Conservation (phyloP, 495 filamentous ascomycete species). For the Penicillium turbatum region DNA sequence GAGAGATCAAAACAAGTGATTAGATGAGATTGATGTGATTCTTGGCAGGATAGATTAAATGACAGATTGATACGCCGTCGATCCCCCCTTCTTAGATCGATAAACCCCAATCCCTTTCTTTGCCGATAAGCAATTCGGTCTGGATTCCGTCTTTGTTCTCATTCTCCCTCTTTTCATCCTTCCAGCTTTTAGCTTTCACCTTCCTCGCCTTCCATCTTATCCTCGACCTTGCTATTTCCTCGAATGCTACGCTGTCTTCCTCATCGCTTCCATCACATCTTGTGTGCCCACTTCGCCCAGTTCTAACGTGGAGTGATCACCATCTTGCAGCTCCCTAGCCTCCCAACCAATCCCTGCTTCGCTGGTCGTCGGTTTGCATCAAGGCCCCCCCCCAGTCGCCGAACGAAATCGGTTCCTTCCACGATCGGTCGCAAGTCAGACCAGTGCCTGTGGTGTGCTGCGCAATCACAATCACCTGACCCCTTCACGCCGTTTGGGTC, state of each 20-base stretch:
- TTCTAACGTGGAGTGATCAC: slow-evolving; percentile 18
- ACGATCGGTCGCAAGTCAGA: slow-evolving; percentile 14
- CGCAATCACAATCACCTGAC: slow-evolving; percentile 29
- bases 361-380: slow-evolving; percentile 8
- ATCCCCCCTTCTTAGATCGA: slow-evolving; percentile 34
- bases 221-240: neutral
- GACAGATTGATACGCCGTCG: slow-evolving; percentile 30
- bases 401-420: slow-evolving; percentile 7
- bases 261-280: slow-evolving; percentile 3
- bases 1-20: slow-evolving; percentile 14
- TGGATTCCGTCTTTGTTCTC: slow-evolving; percentile 10
- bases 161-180: slow-evolving; percentile 7
- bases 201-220: slow-evolving; percentile 3
- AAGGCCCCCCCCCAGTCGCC: neutral
- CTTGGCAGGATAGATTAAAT: slow-evolving; percentile 20
- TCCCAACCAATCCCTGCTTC: slow-evolving; percentile 14
- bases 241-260: neutral
- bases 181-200: neutral
- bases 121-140: slow-evolving; percentile 6
- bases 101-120: slow-evolving; percentile 26
- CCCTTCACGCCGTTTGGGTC: slow-evolving; percentile 16
- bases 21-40: slow-evolving; percentile 23
- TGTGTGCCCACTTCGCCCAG: slow-evolving; percentile 5
- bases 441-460: slow-evolving; percentile 13
- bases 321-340: slow-evolving; percentile 25